Evolutionary conservation across 441 rosid genomes (phyloP), one percentile per base, ranked within the genome.

Genomic region (Pelargonium australe): DNA sequence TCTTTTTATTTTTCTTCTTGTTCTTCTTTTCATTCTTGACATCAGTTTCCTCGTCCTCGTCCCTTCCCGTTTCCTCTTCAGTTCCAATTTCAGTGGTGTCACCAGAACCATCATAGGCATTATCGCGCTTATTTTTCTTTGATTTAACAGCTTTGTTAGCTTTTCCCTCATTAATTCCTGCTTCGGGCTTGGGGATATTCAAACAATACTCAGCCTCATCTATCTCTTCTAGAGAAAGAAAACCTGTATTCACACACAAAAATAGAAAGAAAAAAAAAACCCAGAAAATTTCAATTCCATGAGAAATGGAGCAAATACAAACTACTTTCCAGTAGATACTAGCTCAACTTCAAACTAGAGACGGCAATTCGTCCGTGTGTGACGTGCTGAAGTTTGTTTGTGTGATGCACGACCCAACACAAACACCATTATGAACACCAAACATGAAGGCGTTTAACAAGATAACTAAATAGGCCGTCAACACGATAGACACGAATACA

Each of bases 161-260:
- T 74, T 73, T 77, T 64, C 70, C 78, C 8, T 68, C 23, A 72
- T 72, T 2, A 63, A 9, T 73, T 43, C 31, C 81, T 78, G 70
- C 80, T 28, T 70, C 81, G 47, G 66, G 19, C 60, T 73, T 69
- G 63, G 87, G 86, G 65, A 85, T 66, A 49, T 57, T 77, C 44
- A 92, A 74, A 47, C 76, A 77, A 25, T 88, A 95, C 68, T 82
- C 90, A 72, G 83, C 83, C 79, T 85, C 97, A 65, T 90, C 91
- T 77, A 95, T 85, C 83, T 95, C 99, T 68, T 95, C 99, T 6
- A 95, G 94, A 8, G 95, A 87, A 73, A 88, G 91, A 81, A 95
- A 88, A 16, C 96, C 97, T 94, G 74, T 71, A 66, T 60, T 14
- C 7, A 8, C 19, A 16, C 66, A 17, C 40, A 63, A 4, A 12